Conservation (phyloP, 257 asterid species). For the Solanum sparsipilum region DNA sequence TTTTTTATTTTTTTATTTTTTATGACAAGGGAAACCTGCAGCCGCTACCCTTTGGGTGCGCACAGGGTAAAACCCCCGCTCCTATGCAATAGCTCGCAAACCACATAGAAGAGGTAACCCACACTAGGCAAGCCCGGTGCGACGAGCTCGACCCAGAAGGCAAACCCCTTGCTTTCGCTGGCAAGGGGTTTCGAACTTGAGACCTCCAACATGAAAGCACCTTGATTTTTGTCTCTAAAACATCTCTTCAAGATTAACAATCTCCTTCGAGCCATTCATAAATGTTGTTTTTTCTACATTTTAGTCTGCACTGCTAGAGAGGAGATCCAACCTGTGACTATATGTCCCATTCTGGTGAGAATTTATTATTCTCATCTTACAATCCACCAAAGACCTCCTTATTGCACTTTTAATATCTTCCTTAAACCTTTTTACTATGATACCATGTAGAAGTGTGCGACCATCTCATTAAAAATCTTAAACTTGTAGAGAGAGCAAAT, state of each 20-base stretch:
- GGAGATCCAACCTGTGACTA: neutral
- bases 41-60: no score
- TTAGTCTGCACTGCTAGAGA: neutral
- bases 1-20: neutral
- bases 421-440: neutral
- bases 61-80: no score
- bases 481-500: neutral
- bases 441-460: neutral
- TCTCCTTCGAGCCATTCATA: neutral
- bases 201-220: neutral
- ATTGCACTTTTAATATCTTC: neutral
- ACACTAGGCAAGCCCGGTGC: no score
- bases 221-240: neutral
- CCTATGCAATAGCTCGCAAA: no score
- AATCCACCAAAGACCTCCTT: neutral
- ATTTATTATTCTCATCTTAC: neutral
- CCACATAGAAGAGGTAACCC: no score
- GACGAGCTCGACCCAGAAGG: no score
- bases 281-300: neutral
- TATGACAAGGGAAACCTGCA: no score
- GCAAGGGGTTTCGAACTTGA: no score
- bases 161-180: no score
- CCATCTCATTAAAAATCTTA: neutral
- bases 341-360: neutral
- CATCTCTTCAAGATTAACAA: neutral